Percentiles rank a stretch among this genome's conserved stretches.
phyloP scores from a whole-genome alignment of 768 basidiomycete genomes.

The Amylocystis lapponica region DNA sequence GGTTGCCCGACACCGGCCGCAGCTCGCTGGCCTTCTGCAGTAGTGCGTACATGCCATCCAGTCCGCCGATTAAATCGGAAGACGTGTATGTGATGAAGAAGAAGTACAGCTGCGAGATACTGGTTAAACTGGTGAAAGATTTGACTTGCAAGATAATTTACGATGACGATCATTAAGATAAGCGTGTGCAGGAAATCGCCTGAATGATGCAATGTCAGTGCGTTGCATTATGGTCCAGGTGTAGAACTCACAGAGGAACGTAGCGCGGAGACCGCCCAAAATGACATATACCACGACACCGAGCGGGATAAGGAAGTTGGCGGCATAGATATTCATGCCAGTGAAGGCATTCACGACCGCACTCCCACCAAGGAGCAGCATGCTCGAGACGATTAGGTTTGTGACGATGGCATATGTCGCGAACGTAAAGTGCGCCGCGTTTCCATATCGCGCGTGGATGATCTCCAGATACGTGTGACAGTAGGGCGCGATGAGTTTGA shows the following conservation, averaged over 20 bases:
- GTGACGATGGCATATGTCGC: slow-evolving; percentile 18
- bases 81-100: slow-evolving; percentile 20
- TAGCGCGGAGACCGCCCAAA: slow-evolving; percentile 28
- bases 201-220: background rate
- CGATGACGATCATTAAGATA: slow-evolving; percentile 31
- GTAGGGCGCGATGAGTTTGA: slow-evolving; percentile 30
- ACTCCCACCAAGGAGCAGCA: slow-evolving; percentile 33
- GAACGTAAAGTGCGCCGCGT: slow-evolving; percentile 23
- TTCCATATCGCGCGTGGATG: slow-evolving; percentile 25
- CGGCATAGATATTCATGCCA: slow-evolving; percentile 35
- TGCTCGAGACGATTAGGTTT: slow-evolving; percentile 29
- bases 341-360: slow-evolving; percentile 34
- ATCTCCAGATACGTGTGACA: slow-evolving; percentile 34
- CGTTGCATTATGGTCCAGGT: background rate
- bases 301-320: slow-evolving; percentile 35
- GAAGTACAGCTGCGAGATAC: slow-evolving; percentile 31
- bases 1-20: slow-evolving; percentile 39
- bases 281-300: slow-evolving; percentile 35
- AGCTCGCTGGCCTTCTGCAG: slow-evolving; percentile 34
- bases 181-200: slow-evolving; percentile 31
- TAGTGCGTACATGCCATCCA: slow-evolving; percentile 36
- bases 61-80: slow-evolving; percentile 31
- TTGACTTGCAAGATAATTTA: too few relatives aligned
- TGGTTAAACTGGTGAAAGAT: too few relatives aligned
- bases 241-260: slow-evolving; percentile 27